Percentiles rank a stretch among this genome's conserved stretches.
Evolutionary conservation across 2,329 filamentous ascomycete species (phyloP).

Genomic region (Paramyrothecium sp.): DNA sequence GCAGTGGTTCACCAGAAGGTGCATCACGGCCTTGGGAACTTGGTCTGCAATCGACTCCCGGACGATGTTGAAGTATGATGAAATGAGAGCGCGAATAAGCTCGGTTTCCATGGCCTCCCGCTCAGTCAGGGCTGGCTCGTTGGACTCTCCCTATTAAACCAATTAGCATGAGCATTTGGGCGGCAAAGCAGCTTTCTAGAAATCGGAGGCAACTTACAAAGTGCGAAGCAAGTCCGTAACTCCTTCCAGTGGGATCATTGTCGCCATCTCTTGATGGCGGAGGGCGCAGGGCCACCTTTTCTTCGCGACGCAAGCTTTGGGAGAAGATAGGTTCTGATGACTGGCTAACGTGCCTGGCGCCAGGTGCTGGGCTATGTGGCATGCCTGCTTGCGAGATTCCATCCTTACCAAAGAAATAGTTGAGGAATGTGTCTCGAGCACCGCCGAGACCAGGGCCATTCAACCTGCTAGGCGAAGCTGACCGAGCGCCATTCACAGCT

Average conservation of each 20-base stretch:
- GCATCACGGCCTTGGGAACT: conserved; percentile 98
- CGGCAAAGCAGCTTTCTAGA: conserved; percentile 8
- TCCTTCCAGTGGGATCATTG: conserved; percentile 39
- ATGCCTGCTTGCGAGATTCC: conserved; percentile 47
- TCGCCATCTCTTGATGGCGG: conserved; percentile 40
- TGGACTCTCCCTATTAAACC: conserved; percentile 48
- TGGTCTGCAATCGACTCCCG: conserved; percentile 98
- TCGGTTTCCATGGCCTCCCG: conserved; percentile 97
- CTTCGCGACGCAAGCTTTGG: conserved; percentile 76
- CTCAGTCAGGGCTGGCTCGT: conserved; percentile 87
- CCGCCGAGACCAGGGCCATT: conserved; percentile 58
- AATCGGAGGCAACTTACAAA: conserved; percentile 50
- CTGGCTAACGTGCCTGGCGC: conserved; percentile 71
- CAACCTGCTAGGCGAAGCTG: conserved; percentile 48
- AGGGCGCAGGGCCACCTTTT: conserved; percentile 53
- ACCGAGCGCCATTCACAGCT: conserved; percentile 60
- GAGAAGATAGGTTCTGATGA: conserved; percentile 77
- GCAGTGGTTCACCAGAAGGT: conserved; percentile 95
- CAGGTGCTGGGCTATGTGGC: conserved; percentile 28
- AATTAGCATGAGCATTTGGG: conserved; percentile 17
- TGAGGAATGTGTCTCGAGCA: conserved; percentile 87
- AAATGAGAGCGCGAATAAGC: conserved; percentile 92
- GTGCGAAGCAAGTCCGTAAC: conserved; percentile 45
- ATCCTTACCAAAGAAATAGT: conserved; percentile 99
- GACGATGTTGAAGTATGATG: conserved; percentile 98